Percentiles rank a stretch among this genome's conserved stretches.
Conservation (phyloP, 139 green algal genomes). For the Asterochloris erici region DNA sequence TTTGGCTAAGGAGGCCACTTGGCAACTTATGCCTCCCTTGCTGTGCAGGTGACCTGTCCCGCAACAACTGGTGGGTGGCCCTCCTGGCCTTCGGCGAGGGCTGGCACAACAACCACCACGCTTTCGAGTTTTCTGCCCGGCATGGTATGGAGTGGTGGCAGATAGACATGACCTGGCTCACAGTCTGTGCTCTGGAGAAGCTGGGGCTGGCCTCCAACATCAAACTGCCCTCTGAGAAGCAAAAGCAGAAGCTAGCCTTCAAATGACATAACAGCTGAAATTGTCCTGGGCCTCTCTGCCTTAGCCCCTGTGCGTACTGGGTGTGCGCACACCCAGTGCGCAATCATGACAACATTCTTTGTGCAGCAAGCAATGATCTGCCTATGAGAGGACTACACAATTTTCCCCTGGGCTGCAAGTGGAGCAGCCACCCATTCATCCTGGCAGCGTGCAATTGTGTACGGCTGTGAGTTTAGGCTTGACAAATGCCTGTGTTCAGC, state of each 20-base stretch:
- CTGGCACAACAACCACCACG: slow-evolving; percentile 76
- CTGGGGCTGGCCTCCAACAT: slow-evolving; percentile 81
- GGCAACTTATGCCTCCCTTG: background rate
- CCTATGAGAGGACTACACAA: no score
- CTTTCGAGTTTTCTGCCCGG: slow-evolving; percentile 52
- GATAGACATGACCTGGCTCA: slow-evolving; percentile 74
- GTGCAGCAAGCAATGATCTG: no score
- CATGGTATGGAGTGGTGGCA: slow-evolving; percentile 86
- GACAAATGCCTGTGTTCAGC: no score
- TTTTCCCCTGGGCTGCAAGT: no score
- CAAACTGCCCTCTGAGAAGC: slow-evolving; percentile 84
- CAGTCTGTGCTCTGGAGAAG: slow-evolving; percentile 61
- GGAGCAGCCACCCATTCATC: no score
- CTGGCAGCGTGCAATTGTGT: no score
- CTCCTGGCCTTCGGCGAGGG: slow-evolving; percentile 92
- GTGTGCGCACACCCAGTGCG: no score
- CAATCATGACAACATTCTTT: no score
- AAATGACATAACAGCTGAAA: background rate
- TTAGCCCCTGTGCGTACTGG: no score
- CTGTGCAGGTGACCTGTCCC: slow-evolving; percentile 15
- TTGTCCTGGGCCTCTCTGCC: no score
- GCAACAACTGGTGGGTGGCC: slow-evolving; percentile 76
- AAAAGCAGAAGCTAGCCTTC: slow-evolving; percentile 50
- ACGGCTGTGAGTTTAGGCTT: no score
- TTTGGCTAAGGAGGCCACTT: background rate